phyloP scores from a whole-genome alignment of 2,329 filamentous ascomycete species.

The Alternaria novae-zelandiae region DNA sequence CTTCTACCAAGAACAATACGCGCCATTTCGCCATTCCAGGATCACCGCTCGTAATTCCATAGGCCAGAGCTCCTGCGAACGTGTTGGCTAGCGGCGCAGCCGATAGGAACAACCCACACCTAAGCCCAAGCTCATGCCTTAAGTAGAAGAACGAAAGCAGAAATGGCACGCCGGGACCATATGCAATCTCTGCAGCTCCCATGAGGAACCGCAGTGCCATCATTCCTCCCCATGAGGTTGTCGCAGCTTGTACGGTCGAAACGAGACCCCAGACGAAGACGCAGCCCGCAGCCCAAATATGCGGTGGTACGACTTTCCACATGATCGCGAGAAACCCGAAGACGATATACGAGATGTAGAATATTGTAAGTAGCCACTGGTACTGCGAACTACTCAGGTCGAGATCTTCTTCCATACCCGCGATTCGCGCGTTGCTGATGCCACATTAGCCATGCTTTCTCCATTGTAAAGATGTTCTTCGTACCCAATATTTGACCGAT shows the following conservation, averaged over 20 bases:
- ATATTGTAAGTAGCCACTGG: slow-evolving; percentile 47
- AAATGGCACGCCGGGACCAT: slow-evolving; percentile 56
- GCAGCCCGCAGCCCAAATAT: slow-evolving; percentile 44
- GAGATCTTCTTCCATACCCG: slow-evolving; percentile 48
- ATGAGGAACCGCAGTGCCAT: slow-evolving; percentile 47
- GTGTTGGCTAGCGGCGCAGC: slow-evolving; percentile 65
- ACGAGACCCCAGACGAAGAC: slow-evolving; percentile 47
- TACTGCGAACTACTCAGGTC: slow-evolving; percentile 34
- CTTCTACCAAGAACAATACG: slow-evolving; percentile 58
- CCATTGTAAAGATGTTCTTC: neutral
- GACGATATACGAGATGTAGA: slow-evolving; percentile 49
- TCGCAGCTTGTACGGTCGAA: slow-evolving; percentile 40
- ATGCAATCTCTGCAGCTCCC: slow-evolving; percentile 52
- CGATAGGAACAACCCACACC: slow-evolving; percentile 60
- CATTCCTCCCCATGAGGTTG: slow-evolving; percentile 38
- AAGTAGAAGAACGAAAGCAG: slow-evolving; percentile 66
- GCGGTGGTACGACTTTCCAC: slow-evolving; percentile 47
- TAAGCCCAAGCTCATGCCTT: slow-evolving; percentile 62
- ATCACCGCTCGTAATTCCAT: slow-evolving; percentile 65
- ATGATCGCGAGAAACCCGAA: slow-evolving; percentile 47
- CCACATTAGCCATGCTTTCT: neutral
- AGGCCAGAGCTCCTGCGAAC: slow-evolving; percentile 70
- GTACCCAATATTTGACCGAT: slow-evolving; percentile 49
- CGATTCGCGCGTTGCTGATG: slow-evolving; percentile 48
- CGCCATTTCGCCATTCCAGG: slow-evolving; percentile 67